Evolutionary conservation across 129 eudicot genomes (phyloP), one percentile per base, ranked within the genome.

Genomic region (sunflower (Helianthus annuus)): DNA sequence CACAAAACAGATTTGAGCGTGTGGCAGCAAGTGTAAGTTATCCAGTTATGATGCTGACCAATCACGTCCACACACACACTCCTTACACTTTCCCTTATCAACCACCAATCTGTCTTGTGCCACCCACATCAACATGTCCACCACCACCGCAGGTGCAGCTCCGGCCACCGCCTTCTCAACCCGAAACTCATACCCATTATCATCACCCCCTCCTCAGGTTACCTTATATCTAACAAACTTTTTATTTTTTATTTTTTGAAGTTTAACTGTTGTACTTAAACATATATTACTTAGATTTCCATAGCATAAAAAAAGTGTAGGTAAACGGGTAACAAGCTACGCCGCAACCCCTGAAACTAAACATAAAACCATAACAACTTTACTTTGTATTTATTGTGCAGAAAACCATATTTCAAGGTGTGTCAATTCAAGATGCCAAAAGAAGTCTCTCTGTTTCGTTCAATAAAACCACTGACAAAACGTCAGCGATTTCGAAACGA

Each of bases 381-480:
- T 17, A 15, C 15, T 53, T 32, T 79, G 16, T 65, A 51, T 42
- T 54, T 62, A 46, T 57, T 15, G 8, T 14, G 58, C 80, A 94
- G 98, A 94, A 87, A 88, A 82, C 92, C 3, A 53, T 78, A 73
- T 93, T 90, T 70, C 92, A 87, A 71, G 98, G 98, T 38, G 65
- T 78, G 3, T 88, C 98, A 4, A 64, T 90, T 53, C 79, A 82
- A 71, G 93, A 86, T 69, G 86, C 86, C 58, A 89, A 87, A 79
- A 83, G 89, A 71, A 84, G 67, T 7, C 64, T 78, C 38, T 80
- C 79, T 13, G 76, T n/a, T 76, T 75, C 81, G 39, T 79, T 85
- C 74, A 9, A 57, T 4, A 60, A 57, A 67, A 4, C 68, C 38
- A 22, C 39, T 38, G 27, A 67, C 68, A 66, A 76, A 69, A 48